phyloP scores from a whole-genome alignment of 225 moss, liverwort and hornwort species.

The Lunularia cruciata region DNA sequence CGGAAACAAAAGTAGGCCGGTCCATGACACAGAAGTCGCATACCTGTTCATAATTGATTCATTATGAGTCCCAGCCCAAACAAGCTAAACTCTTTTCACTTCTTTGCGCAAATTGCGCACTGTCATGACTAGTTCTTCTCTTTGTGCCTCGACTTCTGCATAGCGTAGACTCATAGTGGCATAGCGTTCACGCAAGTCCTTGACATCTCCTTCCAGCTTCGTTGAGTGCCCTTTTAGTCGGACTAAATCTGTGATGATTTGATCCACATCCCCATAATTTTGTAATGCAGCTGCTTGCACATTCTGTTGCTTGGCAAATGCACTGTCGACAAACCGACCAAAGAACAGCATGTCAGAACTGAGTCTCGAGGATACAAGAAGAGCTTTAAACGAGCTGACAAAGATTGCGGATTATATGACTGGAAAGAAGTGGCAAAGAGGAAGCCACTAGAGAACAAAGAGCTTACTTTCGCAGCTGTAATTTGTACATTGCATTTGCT shows the following conservation, averaged over 20 bases:
- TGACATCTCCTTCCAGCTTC: constrained; percentile 74
- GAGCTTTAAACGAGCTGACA: too few relatives aligned
- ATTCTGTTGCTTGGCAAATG: constrained; percentile 91
- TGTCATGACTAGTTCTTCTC: constrained; percentile 82
- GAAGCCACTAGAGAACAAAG: background rate
- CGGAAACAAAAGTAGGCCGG: too few relatives aligned
- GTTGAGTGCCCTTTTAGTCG: constrained; percentile 65
- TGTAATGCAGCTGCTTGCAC: constrained; percentile 86
- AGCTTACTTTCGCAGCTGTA: constrained; percentile 73
- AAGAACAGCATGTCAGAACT: background rate
- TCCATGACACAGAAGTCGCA: background rate
- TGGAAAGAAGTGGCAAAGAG: background rate
- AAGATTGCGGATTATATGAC: too few relatives aligned
- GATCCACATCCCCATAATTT: constrained; percentile 81
- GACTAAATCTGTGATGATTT: constrained; percentile 69
- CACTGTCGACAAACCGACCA: constrained; percentile 42
- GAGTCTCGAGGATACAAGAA: too few relatives aligned
- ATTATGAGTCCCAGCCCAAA: background rate
- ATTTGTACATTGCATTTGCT: constrained; percentile 91
- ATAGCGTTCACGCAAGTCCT: constrained; percentile 88
- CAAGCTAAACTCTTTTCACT: constrained; percentile 25
- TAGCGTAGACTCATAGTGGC: constrained; percentile 86
- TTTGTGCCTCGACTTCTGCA: constrained; percentile 86
- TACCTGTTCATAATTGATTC: background rate
- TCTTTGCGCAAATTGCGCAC: constrained; percentile 72